Evolutionary conservation across 2,329 filamentous ascomycete species (phyloP), one percentile per base, ranked within the genome.

Genomic region (Graphilbum fragrans): DNA sequence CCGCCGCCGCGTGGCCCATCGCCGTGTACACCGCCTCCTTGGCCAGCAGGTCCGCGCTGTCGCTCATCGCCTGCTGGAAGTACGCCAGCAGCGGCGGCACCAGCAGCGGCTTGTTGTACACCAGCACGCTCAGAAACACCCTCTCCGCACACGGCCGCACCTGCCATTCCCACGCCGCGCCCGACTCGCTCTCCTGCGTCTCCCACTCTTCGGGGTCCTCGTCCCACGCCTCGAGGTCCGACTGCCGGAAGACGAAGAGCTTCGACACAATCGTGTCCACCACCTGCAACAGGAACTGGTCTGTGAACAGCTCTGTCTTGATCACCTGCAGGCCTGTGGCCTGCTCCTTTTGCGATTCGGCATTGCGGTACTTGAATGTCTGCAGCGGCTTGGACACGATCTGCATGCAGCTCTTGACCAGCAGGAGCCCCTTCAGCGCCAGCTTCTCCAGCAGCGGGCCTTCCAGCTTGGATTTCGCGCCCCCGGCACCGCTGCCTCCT

Each of bases 131-230:
- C 50, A 95, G 70, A 60, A 96, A 94, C 14, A 98, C 70, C 59
- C 88, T 93, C 60, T 98, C 92, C 0, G 92, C 82, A 56, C 90
- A 96, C 3, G 88, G 86, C 25, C 90, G 79, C 41, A 96, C 81
- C 44, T 90, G 85, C 65, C 88, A 95, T 54, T 96, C 87, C 72
- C 84, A 96, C 2, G 83, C 85, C 50, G 86, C 84, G 29, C 83
- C 80, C 45, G 85, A 77, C 45, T 81, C 83, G 53, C 93, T 86
- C 64, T 95, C 87, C 52, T 82, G 79, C 49, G 84, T 80, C 58
- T 95, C 90, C 88, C 92, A 98, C 41, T 93, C 87, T 58, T 98
- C 86, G 0, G 90, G 86, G 44, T 94, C 87, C 54, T 93, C 82
- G 55, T 93, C 82, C 92, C 92, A 98, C 44, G 86, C 82, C 47